A percentile compares a stretch with the other conserved stretches of the same genome.
Evolutionary conservation across 2,329 filamentous ascomycete species (phyloP).

Genomic region (Xylariaceae sp.): DNA sequence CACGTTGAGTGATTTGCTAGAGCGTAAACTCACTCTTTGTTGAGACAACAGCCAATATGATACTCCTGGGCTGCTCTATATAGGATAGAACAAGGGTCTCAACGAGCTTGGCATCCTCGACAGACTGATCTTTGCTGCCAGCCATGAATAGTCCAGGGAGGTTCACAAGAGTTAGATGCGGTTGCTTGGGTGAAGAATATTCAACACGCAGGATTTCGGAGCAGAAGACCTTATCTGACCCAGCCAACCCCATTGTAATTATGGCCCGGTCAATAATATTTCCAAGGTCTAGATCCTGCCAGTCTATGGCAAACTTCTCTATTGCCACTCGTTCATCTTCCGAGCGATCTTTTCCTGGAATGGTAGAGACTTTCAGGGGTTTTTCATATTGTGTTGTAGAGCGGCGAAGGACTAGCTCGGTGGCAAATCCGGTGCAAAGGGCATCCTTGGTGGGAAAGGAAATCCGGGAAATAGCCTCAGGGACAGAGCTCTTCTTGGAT

Average conservation of each 20-base stretch:
- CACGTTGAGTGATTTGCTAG: conserved; percentile 59
- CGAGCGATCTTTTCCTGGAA: conserved; percentile 40
- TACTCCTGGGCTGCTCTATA: conserved; percentile 61
- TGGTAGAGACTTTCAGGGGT: conserved; percentile 41
- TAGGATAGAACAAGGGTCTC: conserved; percentile 57
- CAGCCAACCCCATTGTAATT: conserved; percentile 26
- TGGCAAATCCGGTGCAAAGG: conserved; percentile 68
- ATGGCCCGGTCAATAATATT: conserved; percentile 47
- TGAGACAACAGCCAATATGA: conserved; percentile 64
- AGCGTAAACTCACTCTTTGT: conserved; percentile 62
- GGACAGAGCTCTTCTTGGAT: conserved; percentile 62
- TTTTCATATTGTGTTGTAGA: conserved; percentile 25
- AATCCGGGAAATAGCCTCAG: conserved; percentile 64
- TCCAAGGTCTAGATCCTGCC: conserved; percentile 34
- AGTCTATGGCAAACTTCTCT: conserved; percentile 16
- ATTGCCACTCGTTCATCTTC: conserved; percentile 35
- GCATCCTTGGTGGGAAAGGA: conserved; percentile 63
- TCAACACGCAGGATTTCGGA: conserved; percentile 55
- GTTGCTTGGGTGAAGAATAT: conserved; percentile 51
- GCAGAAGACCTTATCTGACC: conserved; percentile 45
- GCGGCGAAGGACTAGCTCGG: conserved; percentile 54
- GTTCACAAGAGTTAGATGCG: conserved; percentile 63
- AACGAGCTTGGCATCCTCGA: conserved; percentile 51
- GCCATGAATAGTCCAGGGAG: conserved; percentile 61
- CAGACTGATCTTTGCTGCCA: conserved; percentile 51